Percentiles rank a stretch among this genome's conserved stretches.
Evolutionary conservation across 2,329 filamentous ascomycete genomes (phyloP).

Genomic region (Emergomyces pasteurianus): DNA sequence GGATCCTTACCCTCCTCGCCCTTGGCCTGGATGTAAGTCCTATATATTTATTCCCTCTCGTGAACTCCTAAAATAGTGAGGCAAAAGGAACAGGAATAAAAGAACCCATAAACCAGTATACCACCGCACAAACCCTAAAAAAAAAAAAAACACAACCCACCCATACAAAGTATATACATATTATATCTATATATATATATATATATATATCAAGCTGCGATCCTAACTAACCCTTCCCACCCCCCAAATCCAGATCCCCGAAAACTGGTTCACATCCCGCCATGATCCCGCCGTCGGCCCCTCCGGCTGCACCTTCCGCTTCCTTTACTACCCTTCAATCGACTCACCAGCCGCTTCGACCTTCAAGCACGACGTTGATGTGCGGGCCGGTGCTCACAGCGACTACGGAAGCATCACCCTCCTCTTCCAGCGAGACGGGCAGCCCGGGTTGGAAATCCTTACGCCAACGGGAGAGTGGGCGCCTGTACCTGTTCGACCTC

Average conservation of each 20-base stretch:
- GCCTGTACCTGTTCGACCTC: slow-evolving; percentile 55
- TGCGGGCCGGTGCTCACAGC: slow-evolving; percentile 83
- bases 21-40: slow-evolving; percentile 55
- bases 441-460: slow-evolving; percentile 76
- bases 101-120: too few species aligned
- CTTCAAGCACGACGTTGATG: slow-evolving; percentile 45
- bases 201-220: background rate
- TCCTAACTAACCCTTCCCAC: slow-evolving; percentile 1
- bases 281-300: slow-evolving; percentile 43
- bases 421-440: slow-evolving; percentile 73
- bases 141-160: too few species aligned
- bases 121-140: background rate
- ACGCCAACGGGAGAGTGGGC: slow-evolving; percentile 48
- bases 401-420: slow-evolving; percentile 64
- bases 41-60: background rate
- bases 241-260: slow-evolving; percentile 25
- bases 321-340: slow-evolving; percentile 60
- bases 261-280: slow-evolving; percentile 48
- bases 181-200: too few species aligned
- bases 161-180: too few species aligned
- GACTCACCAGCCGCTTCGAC: slow-evolving; percentile 30
- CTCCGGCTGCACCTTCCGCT: slow-evolving; percentile 51
- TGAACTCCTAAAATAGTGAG: background rate
- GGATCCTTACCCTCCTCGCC: slow-evolving; percentile 65
- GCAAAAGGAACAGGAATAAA: background rate